Evolutionary conservation across 768 basidiomycete species (phyloP).

Genomic region (Naganishia onofrii): DNA sequence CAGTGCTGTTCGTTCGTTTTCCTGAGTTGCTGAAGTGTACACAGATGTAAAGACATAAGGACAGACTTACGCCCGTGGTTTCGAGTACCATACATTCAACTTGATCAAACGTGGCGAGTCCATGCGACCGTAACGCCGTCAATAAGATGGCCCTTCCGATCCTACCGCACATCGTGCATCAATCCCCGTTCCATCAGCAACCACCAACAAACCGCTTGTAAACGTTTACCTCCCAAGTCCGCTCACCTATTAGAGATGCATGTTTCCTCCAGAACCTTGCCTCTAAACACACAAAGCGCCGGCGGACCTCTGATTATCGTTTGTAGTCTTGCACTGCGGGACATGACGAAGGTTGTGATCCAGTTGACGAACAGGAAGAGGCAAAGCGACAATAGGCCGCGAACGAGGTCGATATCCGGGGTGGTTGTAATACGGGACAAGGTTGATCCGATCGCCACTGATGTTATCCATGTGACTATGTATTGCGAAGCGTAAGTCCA

Average conservation of each 20-base stretch:
- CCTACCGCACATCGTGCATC: neutral
- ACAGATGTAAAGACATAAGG: too few species aligned
- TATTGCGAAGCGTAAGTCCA: neutral
- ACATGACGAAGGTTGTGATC: neutral
- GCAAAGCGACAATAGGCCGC: neutral
- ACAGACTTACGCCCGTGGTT: conserved; percentile 1
- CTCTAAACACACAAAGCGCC: conserved; percentile 6
- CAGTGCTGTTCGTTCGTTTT: too few species aligned
- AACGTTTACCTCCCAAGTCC: too few species aligned
- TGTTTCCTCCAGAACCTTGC: neutral
- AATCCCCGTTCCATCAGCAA: neutral
- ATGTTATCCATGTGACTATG: conserved; percentile 5
- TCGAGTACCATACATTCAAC: conserved; percentile 20
- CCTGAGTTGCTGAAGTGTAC: neutral
- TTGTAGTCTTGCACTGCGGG: neutral
- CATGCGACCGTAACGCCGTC: neutral
- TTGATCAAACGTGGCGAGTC: conserved; percentile 11
- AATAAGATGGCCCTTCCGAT: neutral
- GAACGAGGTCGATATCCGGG: conserved; percentile 5
- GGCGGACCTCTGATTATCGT: neutral
- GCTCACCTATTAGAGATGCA: neutral
- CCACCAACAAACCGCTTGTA: too few species aligned
- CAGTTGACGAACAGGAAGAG: neutral
- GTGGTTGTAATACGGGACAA: neutral
- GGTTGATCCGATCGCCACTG: neutral